Evolutionary conservation across 495 filamentous ascomycete species (phyloP).

Genomic region (Aspergillus hancockii): DNA sequence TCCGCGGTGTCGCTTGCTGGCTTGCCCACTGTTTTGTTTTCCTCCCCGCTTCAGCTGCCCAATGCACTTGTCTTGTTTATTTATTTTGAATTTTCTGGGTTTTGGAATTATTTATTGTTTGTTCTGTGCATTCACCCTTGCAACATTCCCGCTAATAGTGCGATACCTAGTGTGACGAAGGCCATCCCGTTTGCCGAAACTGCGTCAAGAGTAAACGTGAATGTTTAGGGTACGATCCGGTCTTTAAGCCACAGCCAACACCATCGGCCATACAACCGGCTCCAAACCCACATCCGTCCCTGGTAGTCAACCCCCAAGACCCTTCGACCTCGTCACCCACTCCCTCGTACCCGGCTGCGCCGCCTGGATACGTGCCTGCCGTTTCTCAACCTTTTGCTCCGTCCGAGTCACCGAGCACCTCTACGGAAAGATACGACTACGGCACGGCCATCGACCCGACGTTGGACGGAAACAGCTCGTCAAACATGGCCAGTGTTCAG

Average conservation of each 20-base stretch:
- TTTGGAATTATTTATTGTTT: slow-evolving; percentile 21
- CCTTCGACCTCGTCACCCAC: slow-evolving; percentile 27
- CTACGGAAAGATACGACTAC: slow-evolving; percentile 54
- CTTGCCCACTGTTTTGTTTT: slow-evolving; percentile 20
- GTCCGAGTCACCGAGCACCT: slow-evolving; percentile 49
- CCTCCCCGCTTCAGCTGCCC: slow-evolving; percentile 9
- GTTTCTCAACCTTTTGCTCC: slow-evolving; percentile 62
- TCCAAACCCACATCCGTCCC: slow-evolving; percentile 52
- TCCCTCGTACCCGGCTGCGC: slow-evolving; percentile 48
- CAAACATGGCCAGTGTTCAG: slow-evolving; percentile 40
- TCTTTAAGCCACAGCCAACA: slow-evolving; percentile 85
- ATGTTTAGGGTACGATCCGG: slow-evolving; percentile 95
- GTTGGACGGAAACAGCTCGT: slow-evolving; percentile 46
- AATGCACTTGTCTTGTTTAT: not conserved
- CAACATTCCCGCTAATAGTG: slow-evolving; percentile 16
- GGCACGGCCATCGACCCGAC: slow-evolving; percentile 74
- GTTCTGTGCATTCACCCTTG: slow-evolving; percentile 15
- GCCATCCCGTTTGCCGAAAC: slow-evolving; percentile 91
- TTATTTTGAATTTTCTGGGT: slow-evolving; percentile 28
- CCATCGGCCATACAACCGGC: slow-evolving; percentile 80
- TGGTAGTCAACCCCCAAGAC: slow-evolving; percentile 49
- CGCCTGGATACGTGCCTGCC: slow-evolving; percentile 60
- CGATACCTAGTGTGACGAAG: slow-evolving; percentile 85
- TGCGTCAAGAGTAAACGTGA: slow-evolving; percentile 98
- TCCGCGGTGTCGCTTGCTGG: slow-evolving; percentile 23